phyloP scores from a whole-genome alignment of 2,329 filamentous ascomycete species.

The Claviceps africana region DNA sequence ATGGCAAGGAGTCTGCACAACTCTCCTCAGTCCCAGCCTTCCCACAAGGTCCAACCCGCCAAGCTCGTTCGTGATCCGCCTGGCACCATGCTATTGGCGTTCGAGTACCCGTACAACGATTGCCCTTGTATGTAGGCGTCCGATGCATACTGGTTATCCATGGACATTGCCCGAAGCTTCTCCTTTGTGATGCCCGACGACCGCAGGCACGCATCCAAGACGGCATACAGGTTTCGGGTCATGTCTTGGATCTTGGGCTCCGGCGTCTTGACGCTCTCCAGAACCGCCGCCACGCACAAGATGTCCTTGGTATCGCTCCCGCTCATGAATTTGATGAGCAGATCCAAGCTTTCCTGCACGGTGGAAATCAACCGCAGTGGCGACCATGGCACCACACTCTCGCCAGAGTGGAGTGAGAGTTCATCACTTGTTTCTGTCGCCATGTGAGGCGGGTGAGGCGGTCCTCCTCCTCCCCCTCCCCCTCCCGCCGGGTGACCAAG shows the following conservation, averaged over 20 bases:
- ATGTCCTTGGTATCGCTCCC: constrained; percentile 38
- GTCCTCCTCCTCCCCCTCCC: not conserved
- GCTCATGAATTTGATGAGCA: constrained; percentile 30
- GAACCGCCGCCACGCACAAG: constrained; percentile 32
- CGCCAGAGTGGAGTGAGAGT: constrained; percentile 17
- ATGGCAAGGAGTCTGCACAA: not conserved
- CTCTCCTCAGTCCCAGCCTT: constrained; percentile 23
- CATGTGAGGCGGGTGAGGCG: too few species aligned
- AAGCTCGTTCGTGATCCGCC: constrained; percentile 16
- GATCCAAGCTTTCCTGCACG: constrained; percentile 33
- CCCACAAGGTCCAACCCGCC: constrained; percentile 26
- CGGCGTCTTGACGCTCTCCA: constrained; percentile 28
- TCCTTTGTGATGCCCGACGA: constrained; percentile 30
- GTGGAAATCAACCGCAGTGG: constrained; percentile 25
- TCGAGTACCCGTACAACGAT: constrained; percentile 18
- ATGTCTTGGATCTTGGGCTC: constrained; percentile 30
- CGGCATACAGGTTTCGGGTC: constrained; percentile 24
- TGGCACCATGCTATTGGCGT: constrained; percentile 13
- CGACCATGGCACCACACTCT: constrained; percentile 28
- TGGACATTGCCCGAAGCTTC: constrained; percentile 4
- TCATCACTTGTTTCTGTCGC: constrained; percentile 7
- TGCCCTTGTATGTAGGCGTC: constrained; percentile 10
- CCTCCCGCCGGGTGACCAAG: constrained; percentile 16
- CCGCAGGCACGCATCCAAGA: constrained; percentile 31
- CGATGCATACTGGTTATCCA: constrained; percentile 2